Percentiles rank a stretch among this genome's conserved stretches.
Evolutionary conservation across 139 green algal genomes (phyloP).

Genomic region (Haematococcus sp.): DNA sequence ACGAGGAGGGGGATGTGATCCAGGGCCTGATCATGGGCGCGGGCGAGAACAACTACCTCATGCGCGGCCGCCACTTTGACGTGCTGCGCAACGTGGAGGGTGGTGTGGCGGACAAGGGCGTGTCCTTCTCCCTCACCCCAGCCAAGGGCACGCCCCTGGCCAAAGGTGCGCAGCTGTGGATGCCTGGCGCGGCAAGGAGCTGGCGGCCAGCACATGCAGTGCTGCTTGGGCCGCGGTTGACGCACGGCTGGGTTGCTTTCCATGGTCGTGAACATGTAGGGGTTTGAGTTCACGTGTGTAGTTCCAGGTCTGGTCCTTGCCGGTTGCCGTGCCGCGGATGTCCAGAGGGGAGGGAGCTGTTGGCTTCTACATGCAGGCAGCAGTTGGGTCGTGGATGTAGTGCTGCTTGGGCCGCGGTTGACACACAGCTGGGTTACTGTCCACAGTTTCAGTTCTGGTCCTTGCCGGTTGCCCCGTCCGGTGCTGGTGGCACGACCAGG

Average conservation of each 20-base stretch:
- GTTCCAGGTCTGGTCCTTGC: too few species aligned
- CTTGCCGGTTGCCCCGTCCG: too few species aligned
- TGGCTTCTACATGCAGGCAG: too few species aligned
- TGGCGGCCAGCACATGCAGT: not conserved
- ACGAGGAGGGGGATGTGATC: conserved; percentile 16
- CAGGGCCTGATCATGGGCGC: conserved; percentile 51
- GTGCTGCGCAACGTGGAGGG: conserved; percentile 84
- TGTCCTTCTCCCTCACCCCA: conserved; percentile 36
- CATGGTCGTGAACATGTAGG: too few species aligned
- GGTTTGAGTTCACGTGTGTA: too few species aligned
- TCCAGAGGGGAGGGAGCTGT: too few species aligned
- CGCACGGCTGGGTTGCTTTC: not conserved
- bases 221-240: not conserved
- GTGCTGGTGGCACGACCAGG: too few species aligned
- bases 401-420: not conserved
- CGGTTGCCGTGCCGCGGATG: too few species aligned
- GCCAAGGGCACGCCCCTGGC: conserved; percentile 10
- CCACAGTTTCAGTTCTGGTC: too few species aligned
- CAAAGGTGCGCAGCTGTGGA: conserved; percentile 6
- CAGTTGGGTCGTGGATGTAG: too few species aligned
- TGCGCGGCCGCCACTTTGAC: conserved; percentile 69
- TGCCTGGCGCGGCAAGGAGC: not conserved
- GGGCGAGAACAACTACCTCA: conserved; percentile 71
- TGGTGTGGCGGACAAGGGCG: conserved; percentile 63
- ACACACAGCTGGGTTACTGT: not conserved